Evolutionary conservation across 1,139 yeast genomes (phyloP).

Genomic region (Saccharomycopsis hybrid): DNA sequence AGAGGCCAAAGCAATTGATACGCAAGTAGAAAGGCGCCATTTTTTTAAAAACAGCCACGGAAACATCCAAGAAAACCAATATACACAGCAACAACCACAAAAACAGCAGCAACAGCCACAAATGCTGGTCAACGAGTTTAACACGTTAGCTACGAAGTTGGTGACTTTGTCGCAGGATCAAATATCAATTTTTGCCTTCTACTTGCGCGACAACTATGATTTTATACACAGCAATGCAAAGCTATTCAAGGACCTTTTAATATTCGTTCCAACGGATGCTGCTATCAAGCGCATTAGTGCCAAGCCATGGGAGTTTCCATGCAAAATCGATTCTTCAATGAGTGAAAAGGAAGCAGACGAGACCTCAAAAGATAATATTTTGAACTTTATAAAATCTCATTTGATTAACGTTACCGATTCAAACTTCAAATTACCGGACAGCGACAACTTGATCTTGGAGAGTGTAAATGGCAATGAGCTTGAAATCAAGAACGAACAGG

Average conservation of each 20-base stretch:
- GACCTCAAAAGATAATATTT: slow-evolving; percentile 40
- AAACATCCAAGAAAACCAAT: too few relatives aligned
- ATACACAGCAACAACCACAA: too few relatives aligned
- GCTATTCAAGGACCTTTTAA: slow-evolving; percentile 35
- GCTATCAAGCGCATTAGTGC: slow-evolving; percentile 39
- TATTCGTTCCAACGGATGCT: slow-evolving; percentile 56
- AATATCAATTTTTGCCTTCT: slow-evolving; percentile 48
- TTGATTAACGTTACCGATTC: slow-evolving; percentile 9
- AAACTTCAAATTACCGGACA: slow-evolving; percentile 10
- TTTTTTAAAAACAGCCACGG: too few relatives aligned
- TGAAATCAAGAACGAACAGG: slow-evolving; percentile 1
- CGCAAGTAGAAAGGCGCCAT: neutral
- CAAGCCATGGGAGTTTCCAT: slow-evolving; percentile 73
- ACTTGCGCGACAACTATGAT: slow-evolving; percentile 46
- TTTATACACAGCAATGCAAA: slow-evolving; percentile 6
- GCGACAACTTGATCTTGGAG: neutral
- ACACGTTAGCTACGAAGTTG: too few relatives aligned
- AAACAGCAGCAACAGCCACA: too few relatives aligned
- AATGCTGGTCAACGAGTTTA: too few relatives aligned
- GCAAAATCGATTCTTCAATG: slow-evolving; percentile 30
- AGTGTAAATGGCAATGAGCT: slow-evolving; percentile 7
- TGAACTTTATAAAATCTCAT: slow-evolving; percentile 50
- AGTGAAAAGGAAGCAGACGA: slow-evolving; percentile 38
- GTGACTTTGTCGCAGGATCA: neutral
- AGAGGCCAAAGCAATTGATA: neutral